Evolutionary conservation across 805 yeast genomes (phyloP).

Genomic region (Scheffersomyces lignosus): DNA sequence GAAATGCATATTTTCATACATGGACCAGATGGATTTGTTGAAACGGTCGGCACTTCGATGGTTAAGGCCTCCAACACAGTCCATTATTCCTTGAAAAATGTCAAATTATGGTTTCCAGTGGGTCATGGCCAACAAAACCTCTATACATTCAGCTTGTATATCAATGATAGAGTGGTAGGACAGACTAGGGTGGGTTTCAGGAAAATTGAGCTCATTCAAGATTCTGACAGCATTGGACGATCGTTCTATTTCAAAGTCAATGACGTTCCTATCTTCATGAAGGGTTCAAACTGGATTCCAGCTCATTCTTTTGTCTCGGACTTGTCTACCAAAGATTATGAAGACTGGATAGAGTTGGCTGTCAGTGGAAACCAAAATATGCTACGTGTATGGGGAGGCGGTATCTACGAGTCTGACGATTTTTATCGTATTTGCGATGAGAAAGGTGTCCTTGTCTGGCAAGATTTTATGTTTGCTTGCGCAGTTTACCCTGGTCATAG

Average conservation of each 20-base stretch:
- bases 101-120: conserved; percentile 43
- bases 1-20: too few species aligned
- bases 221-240: conserved; percentile 17
- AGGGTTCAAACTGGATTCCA: conserved; percentile 53
- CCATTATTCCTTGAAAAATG: conserved; percentile 15
- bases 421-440: conserved; percentile 46
- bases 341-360: conserved; percentile 33
- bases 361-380: conserved; percentile 43
- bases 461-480: conserved; percentile 59
- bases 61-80: neutral
- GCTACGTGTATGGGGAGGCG: conserved; percentile 54
- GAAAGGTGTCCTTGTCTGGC: conserved; percentile 50
- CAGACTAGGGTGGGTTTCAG: conserved; percentile 38
- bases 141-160: conserved; percentile 23
- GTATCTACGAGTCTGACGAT: conserved; percentile 41
- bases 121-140: conserved; percentile 38
- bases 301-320: conserved; percentile 41
- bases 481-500: conserved; percentile 50
- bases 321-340: conserved; percentile 34
- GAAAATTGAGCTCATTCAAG: conserved; percentile 40
- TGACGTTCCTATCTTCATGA: conserved; percentile 33
- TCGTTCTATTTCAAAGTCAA: conserved; percentile 45
- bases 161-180: conserved; percentile 7
- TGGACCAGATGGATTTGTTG: too few species aligned
- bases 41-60: too few species aligned